Evolutionary conservation across 2,329 filamentous ascomycete species (phyloP).

Genomic region (Colletotrichum coccodes): DNA sequence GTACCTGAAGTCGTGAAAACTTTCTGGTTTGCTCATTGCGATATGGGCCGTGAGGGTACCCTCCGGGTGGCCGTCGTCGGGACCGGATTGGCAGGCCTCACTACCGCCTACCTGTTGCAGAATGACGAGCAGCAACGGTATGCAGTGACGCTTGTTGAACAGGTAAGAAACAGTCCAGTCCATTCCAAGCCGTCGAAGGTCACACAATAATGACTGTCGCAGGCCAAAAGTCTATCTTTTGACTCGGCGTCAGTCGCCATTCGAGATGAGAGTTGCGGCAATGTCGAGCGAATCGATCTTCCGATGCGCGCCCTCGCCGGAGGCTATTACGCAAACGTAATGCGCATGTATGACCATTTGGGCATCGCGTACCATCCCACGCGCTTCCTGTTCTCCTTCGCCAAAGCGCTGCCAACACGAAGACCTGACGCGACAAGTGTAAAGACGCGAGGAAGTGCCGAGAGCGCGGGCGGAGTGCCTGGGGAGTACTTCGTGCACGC

Average conservation of each 20-base stretch:
- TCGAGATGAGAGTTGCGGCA: conserved; percentile 41
- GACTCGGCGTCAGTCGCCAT: conserved; percentile 51
- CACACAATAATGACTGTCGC: not conserved
- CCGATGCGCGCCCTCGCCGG: conserved; percentile 50
- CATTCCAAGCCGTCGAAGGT: not conserved
- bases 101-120: conserved; percentile 47
- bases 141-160: conserved; percentile 48
- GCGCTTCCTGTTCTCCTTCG: conserved; percentile 64
- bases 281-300: conserved; percentile 48
- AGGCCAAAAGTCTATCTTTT: conserved; percentile 48
- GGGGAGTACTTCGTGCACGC: conserved; percentile 62
- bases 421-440: not conserved
- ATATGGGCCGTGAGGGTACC: conserved; percentile 7
- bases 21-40: not conserved
- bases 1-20: not conserved
- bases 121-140: conserved; percentile 43
- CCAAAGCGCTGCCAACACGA: conserved; percentile 39
- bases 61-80: conserved; percentile 46
- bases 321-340: conserved; percentile 65
- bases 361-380: conserved; percentile 59
- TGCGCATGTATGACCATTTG: conserved; percentile 65
- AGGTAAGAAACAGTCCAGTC: conserved; percentile 37
- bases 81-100: conserved; percentile 49
- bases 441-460: not conserved
- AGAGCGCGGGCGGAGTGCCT: conserved; percentile 35